A percentile compares a stretch with the other conserved stretches of the same genome.
These are phyloP conservation scores for Phytopythium oedochilum DNA, from an alignment of 352 stramenopile genomes.

Conservation along the genomic window DNA sequence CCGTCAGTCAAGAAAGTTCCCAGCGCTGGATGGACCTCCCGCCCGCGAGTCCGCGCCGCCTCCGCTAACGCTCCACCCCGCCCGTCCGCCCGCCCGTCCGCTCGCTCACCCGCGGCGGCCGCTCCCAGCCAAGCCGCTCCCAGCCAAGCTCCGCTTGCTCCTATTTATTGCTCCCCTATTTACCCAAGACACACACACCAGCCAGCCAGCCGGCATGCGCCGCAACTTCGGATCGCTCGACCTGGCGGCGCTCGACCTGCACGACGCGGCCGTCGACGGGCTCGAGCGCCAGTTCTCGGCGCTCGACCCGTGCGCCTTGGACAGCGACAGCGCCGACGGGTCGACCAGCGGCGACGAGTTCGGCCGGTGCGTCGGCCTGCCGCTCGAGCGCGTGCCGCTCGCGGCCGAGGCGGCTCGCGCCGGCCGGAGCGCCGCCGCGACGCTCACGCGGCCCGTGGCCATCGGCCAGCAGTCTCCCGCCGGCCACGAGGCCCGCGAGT, in stretches of 20 bases:
- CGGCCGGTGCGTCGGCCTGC: constrained; percentile 21
- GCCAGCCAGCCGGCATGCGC: constrained; percentile 20
- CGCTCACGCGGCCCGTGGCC: constrained; percentile 9
- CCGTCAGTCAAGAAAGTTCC: constrained; percentile 1
- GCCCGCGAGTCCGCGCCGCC: neutral
- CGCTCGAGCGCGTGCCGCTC: constrained; percentile 23
- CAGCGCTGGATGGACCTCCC: constrained; percentile 2
- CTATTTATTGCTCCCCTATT: constrained; percentile 7
- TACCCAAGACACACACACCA: constrained; percentile 6
- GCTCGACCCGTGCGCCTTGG: constrained; percentile 16
- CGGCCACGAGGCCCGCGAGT: constrained; percentile 9
- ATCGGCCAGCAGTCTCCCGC: constrained; percentile 7
- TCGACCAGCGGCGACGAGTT: constrained; percentile 23
- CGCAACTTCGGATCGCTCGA: constrained; percentile 55
- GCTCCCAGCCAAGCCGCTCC: too few relatives aligned
- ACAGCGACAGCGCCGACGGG: constrained; percentile 17
- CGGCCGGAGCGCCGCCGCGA: neutral
- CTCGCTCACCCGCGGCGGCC: too few relatives aligned
- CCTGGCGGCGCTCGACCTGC: constrained; percentile 39
- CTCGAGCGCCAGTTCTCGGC: constrained; percentile 20
- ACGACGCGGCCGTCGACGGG: constrained; percentile 12
- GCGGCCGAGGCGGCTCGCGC: neutral
- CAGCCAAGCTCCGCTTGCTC: too few relatives aligned
- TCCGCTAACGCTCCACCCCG: too few relatives aligned
- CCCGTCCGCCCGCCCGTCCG: neutral